Percentiles rank a stretch among this genome's conserved stretches.
Evolutionary conservation across 2,329 filamentous ascomycete genomes (phyloP).

Genomic region (Leptographium procerum): DNA sequence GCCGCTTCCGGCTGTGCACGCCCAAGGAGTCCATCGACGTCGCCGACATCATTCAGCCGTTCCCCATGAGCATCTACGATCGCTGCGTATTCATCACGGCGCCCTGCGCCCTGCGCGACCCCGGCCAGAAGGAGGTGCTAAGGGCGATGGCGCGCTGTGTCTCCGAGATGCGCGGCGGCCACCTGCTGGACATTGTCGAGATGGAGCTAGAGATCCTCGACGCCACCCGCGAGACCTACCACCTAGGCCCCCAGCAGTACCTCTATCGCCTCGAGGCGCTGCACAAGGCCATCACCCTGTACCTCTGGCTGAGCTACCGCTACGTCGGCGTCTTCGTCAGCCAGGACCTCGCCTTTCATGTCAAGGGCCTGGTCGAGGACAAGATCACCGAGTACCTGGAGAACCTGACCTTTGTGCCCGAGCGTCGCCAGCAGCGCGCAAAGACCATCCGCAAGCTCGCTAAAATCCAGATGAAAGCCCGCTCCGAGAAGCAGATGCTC

Average conservation of each 20-base stretch:
- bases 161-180: constrained; percentile 52
- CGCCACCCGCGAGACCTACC: constrained; percentile 32
- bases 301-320: constrained; percentile 88
- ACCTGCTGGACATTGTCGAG: constrained; percentile 58
- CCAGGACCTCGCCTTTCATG: constrained; percentile 64
- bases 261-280: constrained; percentile 62
- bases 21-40: constrained; percentile 52
- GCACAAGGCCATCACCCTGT: constrained; percentile 73
- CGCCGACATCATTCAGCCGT: constrained; percentile 63
- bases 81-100: constrained; percentile 64
- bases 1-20: constrained; percentile 59
- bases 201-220: constrained; percentile 69
- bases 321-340: constrained; percentile 71
- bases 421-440: constrained; percentile 16
- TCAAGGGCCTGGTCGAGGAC: constrained; percentile 66
- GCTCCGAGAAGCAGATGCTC: neutral
- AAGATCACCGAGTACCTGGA: constrained; percentile 56
- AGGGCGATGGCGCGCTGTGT: constrained; percentile 58
- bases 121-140: constrained; percentile 37
- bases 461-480: constrained; percentile 8
- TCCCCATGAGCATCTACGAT: constrained; percentile 59
- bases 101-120: constrained; percentile 49
- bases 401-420: constrained; percentile 38
- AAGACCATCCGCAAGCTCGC: constrained; percentile 10
- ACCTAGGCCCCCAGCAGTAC: constrained; percentile 37